Evolutionary conservation across 129 eudicot species (phyloP).

Genomic region (Helianthus tuberosus): DNA sequence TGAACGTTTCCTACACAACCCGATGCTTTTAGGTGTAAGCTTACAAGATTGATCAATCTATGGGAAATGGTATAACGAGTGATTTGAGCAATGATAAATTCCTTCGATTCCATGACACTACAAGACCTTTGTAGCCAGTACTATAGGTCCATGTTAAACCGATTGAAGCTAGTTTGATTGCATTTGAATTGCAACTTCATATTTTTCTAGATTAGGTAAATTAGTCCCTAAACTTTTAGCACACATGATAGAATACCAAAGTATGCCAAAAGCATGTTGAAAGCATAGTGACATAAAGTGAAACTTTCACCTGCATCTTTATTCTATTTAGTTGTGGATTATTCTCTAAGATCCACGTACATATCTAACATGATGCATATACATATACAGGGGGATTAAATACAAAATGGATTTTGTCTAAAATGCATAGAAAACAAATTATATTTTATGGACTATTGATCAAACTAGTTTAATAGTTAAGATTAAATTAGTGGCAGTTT

Average conservation of each 20-base stretch:
- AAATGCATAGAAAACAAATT: no score
- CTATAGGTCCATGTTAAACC: background rate
- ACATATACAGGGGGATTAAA: background rate
- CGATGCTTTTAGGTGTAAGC: no score
- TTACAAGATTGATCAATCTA: no score
- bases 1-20: no score
- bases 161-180: background rate
- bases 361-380: background rate
- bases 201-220: background rate
- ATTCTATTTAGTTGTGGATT: conserved; percentile 33
- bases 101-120: no score
- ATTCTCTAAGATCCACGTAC: conserved; percentile 3
- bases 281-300: conserved; percentile 26
- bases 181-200: conserved; percentile 7
- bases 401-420: no score
- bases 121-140: no score
- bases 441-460: no score
- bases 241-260: background rate
- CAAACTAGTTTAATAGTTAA: no score
- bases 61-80: no score
- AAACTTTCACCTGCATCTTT: conserved; percentile 33
- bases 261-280: conserved; percentile 26
- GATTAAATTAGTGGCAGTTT: no score
- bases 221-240: background rate
- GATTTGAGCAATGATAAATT: no score